A percentile compares a stretch with the other conserved stretches of the same genome.
Evolutionary conservation across 2,329 filamentous ascomycete genomes (phyloP).

Genomic region (Pseudonectria foliicola): DNA sequence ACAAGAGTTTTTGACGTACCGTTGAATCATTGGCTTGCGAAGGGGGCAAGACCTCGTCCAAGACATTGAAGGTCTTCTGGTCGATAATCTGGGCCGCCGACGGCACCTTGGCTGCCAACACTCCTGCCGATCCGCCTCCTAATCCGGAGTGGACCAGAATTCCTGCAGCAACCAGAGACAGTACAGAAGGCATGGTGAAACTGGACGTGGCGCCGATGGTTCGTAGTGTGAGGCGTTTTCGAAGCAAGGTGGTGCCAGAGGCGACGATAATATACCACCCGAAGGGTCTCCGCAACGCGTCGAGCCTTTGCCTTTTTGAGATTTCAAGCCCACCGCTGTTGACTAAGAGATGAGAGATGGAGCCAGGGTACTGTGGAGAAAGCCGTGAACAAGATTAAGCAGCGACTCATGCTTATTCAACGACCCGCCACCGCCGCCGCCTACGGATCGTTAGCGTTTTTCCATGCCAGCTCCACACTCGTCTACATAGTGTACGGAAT

Average conservation of each 20-base stretch:
- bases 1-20: constrained; percentile 1
- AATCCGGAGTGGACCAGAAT: constrained; percentile 8
- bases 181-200: constrained; percentile 12
- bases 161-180: constrained; percentile 13
- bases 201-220: background rate
- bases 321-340: background rate
- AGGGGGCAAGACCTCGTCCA: constrained; percentile 11
- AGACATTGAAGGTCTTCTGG: constrained; percentile 16
- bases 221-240: constrained; percentile 1
- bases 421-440: too few species aligned
- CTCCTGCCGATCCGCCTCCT: constrained; percentile 5
- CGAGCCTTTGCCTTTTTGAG: constrained; percentile 3
- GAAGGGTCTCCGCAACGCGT: constrained; percentile 1
- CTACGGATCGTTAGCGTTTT: constrained; percentile 1
- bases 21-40: constrained; percentile 13
- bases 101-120: constrained; percentile 38
- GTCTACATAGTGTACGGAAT: background rate
- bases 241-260: constrained; percentile 2
- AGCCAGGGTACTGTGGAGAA: background rate
- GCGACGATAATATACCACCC: constrained; percentile 9
- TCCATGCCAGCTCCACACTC: constrained; percentile 2
- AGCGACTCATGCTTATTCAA: constrained; percentile 3
- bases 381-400: background rate
- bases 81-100: constrained; percentile 14
- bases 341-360: constrained; percentile 3